Conservation (phyloP, 2,329 filamentous ascomycete genomes). For the Talaromyces piceae region DNA sequence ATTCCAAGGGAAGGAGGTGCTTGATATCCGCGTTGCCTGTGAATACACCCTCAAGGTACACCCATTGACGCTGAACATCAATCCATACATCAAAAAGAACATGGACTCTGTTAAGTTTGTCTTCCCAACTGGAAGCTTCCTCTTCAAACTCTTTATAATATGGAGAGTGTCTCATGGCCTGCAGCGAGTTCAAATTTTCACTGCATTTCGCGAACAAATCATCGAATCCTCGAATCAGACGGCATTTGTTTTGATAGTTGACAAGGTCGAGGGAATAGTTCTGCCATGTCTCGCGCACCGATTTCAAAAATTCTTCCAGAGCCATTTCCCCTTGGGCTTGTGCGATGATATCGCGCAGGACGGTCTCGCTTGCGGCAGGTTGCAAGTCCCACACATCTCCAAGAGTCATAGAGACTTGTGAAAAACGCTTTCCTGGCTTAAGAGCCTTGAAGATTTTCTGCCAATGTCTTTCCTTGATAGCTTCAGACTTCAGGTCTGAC, state of each 20-base stretch:
- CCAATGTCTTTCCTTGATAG: slow-evolving; percentile 94
- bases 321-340: slow-evolving; percentile 98
- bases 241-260: slow-evolving; percentile 96
- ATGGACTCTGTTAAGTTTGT: slow-evolving; percentile 94
- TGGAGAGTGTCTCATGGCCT: slow-evolving; percentile 97
- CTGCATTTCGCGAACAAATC: slow-evolving; percentile 98
- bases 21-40: slow-evolving; percentile 99
- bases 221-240: slow-evolving; percentile 95
- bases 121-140: slow-evolving; percentile 92
- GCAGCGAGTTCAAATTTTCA: slow-evolving; percentile 92
- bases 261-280: slow-evolving; percentile 91
- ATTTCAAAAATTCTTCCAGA: slow-evolving; percentile 91
- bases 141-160: slow-evolving; percentile 99
- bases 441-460: slow-evolving; percentile 95
- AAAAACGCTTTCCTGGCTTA: slow-evolving; percentile 88
- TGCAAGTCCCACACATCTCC: slow-evolving; percentile 98
- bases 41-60: slow-evolving; percentile 97
- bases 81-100: slow-evolving; percentile 99
- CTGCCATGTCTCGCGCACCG: slow-evolving; percentile 94
- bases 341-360: slow-evolving; percentile 86
- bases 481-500: slow-evolving; percentile 88
- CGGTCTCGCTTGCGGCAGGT: slow-evolving; percentile 72
- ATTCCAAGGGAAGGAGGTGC: slow-evolving; percentile 91
- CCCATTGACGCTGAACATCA: slow-evolving; percentile 99
- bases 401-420: slow-evolving; percentile 87